Evolutionary conservation across 2,329 filamentous ascomycete genomes (phyloP), one percentile per base, ranked within the genome.

Genomic region (Fusarium siculi): DNA sequence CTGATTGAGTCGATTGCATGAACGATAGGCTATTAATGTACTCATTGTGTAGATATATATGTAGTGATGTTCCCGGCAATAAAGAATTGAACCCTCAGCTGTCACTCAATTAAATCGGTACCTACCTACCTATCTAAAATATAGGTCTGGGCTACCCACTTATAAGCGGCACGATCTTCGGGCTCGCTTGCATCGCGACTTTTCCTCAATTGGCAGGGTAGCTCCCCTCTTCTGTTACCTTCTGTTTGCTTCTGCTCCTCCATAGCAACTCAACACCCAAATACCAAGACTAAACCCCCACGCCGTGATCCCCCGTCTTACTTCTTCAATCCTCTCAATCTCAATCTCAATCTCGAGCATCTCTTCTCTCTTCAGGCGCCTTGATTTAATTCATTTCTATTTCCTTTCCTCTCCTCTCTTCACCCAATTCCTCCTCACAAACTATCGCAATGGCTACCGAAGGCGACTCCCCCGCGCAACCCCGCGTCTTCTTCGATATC

Each of bases 401-500:
- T 32, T 55, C 21, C 42, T 19, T 55, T 34, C 11, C 32, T 32
- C 12, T 28, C 14, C 28, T 50, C 46, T 47, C 50, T 34, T 37
- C 50, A 36, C 44, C 28, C 46, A 15, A 46, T 58, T 23, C 28
- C 21, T 40, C n/a, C 25, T 43, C 42, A 44, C 40, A 34, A 53
- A 47, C 14, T 39, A 28, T 52, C 59, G 76, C 77, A 71, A 87
- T 86, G 85, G 80, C 81, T 54, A 76, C 84, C 66, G 81, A 83
- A 69, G 83, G 83, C 66, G 75, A 79, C 19, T 79, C 83, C 77
- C 74, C 81, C 86, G 87, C 87, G 81, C 92, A 93, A 79, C 90
- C 90, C 81, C 92, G 93, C 77, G 95, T 97, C 85, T 99, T 92
- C 87, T 98, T 99, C 83, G 95, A 98, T 86, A 92, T 99, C 81